Conservation (phyloP, 2,329 filamentous ascomycete genomes). For the Alternaria burnsii region DNA sequence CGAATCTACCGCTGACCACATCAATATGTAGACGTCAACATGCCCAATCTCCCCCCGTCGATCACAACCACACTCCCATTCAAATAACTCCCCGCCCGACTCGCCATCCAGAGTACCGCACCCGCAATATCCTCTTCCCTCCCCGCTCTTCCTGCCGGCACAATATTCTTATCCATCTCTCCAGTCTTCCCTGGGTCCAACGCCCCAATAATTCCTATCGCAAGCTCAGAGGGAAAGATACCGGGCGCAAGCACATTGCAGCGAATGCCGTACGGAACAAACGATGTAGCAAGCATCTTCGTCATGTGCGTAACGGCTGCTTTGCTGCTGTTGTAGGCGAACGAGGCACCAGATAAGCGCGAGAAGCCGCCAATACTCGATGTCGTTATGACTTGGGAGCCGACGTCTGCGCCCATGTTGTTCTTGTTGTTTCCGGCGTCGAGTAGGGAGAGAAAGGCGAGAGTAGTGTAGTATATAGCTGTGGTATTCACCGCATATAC, state of each 20-base stretch:
- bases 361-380: slow-evolving; percentile 18
- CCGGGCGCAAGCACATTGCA: slow-evolving; percentile 62
- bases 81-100: slow-evolving; percentile 70
- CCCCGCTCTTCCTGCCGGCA: slow-evolving; percentile 67
- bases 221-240: slow-evolving; percentile 31
- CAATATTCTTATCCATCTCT: slow-evolving; percentile 14
- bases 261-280: slow-evolving; percentile 55
- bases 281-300: slow-evolving; percentile 58
- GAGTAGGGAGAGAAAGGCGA: slow-evolving; percentile 54
- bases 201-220: slow-evolving; percentile 18
- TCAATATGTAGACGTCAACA: slow-evolving; percentile 65
- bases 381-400: slow-evolving; percentile 34
- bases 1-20: neutral
- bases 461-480: slow-evolving; percentile 52
- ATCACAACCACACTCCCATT: slow-evolving; percentile 70
- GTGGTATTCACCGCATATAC: slow-evolving; percentile 54
- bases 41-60: slow-evolving; percentile 69
- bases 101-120: slow-evolving; percentile 70
- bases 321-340: slow-evolving; percentile 51
- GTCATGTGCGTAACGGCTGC: slow-evolving; percentile 59
- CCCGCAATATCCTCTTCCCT: slow-evolving; percentile 71
- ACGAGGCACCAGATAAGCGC: slow-evolving; percentile 9
- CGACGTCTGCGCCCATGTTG: slow-evolving; percentile 18
- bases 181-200: slow-evolving; percentile 3
- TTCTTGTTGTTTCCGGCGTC: slow-evolving; percentile 50